Conservation (phyloP, 2,329 filamentous ascomycete genomes). For the Pyrenophora teres region DNA sequence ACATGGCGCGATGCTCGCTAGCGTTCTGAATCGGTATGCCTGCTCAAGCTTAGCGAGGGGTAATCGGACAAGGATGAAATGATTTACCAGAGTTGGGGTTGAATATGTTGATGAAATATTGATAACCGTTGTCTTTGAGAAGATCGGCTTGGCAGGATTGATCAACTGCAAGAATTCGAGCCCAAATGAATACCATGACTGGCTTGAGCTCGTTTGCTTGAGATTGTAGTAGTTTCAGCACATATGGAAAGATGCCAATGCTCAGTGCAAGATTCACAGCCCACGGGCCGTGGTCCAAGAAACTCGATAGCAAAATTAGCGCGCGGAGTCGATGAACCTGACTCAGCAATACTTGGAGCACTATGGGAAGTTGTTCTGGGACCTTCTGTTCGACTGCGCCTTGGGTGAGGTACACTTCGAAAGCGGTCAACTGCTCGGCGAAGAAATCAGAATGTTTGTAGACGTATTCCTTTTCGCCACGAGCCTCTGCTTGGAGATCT, state of each 20-base stretch:
- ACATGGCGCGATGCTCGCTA: constrained; percentile 98
- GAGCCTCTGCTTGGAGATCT: constrained; percentile 75
- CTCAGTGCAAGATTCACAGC: constrained; percentile 97
- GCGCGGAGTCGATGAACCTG: constrained; percentile 92
- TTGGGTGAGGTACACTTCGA: constrained; percentile 89
- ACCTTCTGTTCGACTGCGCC: constrained; percentile 84
- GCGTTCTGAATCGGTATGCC: constrained; percentile 82
- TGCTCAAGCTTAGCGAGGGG: constrained; percentile 19
- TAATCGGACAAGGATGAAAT: background rate
- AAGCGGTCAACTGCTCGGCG: constrained; percentile 93
- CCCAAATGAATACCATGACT: constrained; percentile 99
- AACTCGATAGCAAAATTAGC: constrained; percentile 87
- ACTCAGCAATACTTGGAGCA: constrained; percentile 92
- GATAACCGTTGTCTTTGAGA: constrained; percentile 95
- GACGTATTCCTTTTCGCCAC: constrained; percentile 78
- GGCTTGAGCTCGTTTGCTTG: constrained; percentile 93
- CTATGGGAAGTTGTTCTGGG: constrained; percentile 93
- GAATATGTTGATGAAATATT: constrained; percentile 93
- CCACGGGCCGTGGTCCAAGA: constrained; percentile 95
- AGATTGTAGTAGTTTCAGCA: constrained; percentile 94
- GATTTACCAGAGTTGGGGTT: constrained; percentile 70
- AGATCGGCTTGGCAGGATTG: constrained; percentile 91
- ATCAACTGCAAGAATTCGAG: constrained; percentile 91
- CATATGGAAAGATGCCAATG: constrained; percentile 98
- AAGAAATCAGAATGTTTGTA: constrained; percentile 97